These are phyloP conservation scores for Puccinia sorghi DNA, from an alignment of 1,284 basidiomycete species.

Conservation along the genomic window DNA sequence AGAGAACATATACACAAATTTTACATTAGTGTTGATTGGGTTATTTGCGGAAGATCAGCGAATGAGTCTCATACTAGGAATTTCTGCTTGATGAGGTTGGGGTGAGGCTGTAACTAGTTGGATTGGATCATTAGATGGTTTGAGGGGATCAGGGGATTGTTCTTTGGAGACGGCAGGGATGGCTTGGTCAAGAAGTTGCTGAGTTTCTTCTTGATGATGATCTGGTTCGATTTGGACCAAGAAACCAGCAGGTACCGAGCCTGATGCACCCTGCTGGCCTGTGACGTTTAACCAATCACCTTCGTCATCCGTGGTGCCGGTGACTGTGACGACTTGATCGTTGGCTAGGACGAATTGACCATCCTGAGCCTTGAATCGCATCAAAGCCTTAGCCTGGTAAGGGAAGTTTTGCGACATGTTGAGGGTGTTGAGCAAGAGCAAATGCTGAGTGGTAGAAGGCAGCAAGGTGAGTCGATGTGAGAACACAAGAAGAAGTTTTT, in stretches of 20 bases:
- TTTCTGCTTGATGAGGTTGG: neutral
- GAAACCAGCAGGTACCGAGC: constrained; percentile 48
- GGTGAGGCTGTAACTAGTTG: neutral
- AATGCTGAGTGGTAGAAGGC: neutral
- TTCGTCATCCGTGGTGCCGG: constrained; percentile 34
- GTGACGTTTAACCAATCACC: constrained; percentile 45
- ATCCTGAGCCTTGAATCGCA: constrained; percentile 51
- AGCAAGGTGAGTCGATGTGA: no score
- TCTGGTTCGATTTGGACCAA: constrained; percentile 29
- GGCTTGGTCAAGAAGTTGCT: neutral
- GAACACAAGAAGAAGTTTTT: no score
- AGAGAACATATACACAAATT: neutral
- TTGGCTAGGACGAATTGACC: constrained; percentile 34
- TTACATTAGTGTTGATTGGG: neutral
- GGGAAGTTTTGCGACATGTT: constrained; percentile 38
- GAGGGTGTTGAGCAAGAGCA: neutral
- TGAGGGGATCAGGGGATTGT: neutral
- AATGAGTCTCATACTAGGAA: constrained; percentile 2
- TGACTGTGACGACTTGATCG: constrained; percentile 43
- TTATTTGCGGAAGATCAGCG: neutral
- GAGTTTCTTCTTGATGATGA: neutral
- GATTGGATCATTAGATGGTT: neutral
- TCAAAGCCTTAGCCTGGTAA: constrained; percentile 43
- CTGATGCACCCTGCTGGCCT: constrained; percentile 13
- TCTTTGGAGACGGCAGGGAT: neutral